These are phyloP conservation scores for Puccinia polysora DNA, from an alignment of 1,284 basidiomycete species.

Conservation along the genomic window DNA sequence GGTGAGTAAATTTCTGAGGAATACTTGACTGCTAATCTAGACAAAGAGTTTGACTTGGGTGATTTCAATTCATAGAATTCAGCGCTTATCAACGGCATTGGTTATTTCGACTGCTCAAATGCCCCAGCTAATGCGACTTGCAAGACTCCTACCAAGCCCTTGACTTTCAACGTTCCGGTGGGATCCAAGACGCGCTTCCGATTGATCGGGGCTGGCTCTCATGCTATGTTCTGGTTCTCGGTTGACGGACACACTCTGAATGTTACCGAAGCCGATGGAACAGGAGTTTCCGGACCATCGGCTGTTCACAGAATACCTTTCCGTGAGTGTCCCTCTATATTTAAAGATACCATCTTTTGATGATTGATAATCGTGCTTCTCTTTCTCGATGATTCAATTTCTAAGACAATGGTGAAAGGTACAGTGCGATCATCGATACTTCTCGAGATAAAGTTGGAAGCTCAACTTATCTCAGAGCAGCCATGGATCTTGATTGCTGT, in stretches of 20 bases:
- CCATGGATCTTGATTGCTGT: slow-evolving; percentile 45
- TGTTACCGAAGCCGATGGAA: slow-evolving; percentile 32
- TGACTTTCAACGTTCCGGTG: background rate
- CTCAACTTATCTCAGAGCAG: slow-evolving; percentile 51
- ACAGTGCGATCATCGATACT: slow-evolving; percentile 51
- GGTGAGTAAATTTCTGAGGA: slow-evolving; percentile 36
- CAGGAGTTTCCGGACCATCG: slow-evolving; percentile 6
- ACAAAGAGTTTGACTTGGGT: too few relatives aligned
- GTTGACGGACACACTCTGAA: slow-evolving; percentile 46
- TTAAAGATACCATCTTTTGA: background rate
- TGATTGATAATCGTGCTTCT: too few relatives aligned
- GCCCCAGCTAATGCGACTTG: background rate
- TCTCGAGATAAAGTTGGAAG: slow-evolving; percentile 47
- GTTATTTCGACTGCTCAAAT: background rate
- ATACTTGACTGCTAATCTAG: too few relatives aligned
- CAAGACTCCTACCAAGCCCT: background rate
- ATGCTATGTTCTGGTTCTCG: slow-evolving; percentile 48
- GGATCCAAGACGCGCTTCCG: slow-evolving; percentile 55
- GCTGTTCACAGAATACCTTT: slow-evolving; percentile 47
- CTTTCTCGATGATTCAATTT: background rate
- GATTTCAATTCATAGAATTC: slow-evolving; percentile 5
- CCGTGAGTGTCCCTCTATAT: slow-evolving; percentile 30
- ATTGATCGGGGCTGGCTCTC: slow-evolving; percentile 57
- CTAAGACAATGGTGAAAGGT: slow-evolving; percentile 45
- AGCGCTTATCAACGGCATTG: slow-evolving; percentile 7